These are phyloP conservation scores for Harringtonia aguacate DNA, from an alignment of 2,329 filamentous ascomycete species.

Conservation along the genomic window DNA sequence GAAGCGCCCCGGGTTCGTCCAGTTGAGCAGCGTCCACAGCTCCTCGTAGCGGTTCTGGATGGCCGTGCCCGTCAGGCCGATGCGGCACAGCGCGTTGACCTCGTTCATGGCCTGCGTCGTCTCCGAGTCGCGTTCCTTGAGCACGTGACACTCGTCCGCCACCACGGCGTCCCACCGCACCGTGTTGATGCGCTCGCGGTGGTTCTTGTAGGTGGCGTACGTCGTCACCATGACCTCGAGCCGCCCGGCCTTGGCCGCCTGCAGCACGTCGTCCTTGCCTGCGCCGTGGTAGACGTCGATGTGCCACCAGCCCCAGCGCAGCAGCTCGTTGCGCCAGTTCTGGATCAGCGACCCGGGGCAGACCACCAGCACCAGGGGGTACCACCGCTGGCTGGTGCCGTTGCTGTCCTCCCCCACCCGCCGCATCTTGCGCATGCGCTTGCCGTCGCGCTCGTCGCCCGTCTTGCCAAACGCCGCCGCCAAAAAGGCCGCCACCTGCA, in stretches of 20 bases:
- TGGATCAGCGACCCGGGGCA: slow-evolving; percentile 81
- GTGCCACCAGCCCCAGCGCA: slow-evolving; percentile 94
- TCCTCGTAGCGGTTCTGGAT: slow-evolving; percentile 99
- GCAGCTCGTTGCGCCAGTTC: slow-evolving; percentile 84
- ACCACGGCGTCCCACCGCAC: slow-evolving; percentile 90
- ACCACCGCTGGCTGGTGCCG: slow-evolving; percentile 62
- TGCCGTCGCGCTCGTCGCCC: slow-evolving; percentile 73
- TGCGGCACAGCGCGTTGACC: slow-evolving; percentile 82
- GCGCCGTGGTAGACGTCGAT: slow-evolving; percentile 70
- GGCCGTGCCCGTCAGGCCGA: slow-evolving; percentile 88
- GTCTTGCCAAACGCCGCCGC: slow-evolving; percentile 91
- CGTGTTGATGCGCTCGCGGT: slow-evolving; percentile 63
- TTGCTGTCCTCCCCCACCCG: slow-evolving; percentile 28
- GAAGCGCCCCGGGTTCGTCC: slow-evolving; percentile 77
- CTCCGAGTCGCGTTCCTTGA: slow-evolving; percentile 71
- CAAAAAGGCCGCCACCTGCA: slow-evolving; percentile 89
- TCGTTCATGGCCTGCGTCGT: slow-evolving; percentile 81
- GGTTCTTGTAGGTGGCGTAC: slow-evolving; percentile 80
- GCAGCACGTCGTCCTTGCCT: slow-evolving; percentile 57
- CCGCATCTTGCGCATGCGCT: slow-evolving; percentile 80
- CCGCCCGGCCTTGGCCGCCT: slow-evolving; percentile 62
- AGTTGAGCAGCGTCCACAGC: slow-evolving; percentile 90
- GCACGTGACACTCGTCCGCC: slow-evolving; percentile 83
- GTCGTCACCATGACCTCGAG: slow-evolving; percentile 91
- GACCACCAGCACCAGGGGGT: slow-evolving; percentile 73